phyloP scores from a whole-genome alignment of 1,284 basidiomycete genomes.

The Fomitopsis palustris region DNA sequence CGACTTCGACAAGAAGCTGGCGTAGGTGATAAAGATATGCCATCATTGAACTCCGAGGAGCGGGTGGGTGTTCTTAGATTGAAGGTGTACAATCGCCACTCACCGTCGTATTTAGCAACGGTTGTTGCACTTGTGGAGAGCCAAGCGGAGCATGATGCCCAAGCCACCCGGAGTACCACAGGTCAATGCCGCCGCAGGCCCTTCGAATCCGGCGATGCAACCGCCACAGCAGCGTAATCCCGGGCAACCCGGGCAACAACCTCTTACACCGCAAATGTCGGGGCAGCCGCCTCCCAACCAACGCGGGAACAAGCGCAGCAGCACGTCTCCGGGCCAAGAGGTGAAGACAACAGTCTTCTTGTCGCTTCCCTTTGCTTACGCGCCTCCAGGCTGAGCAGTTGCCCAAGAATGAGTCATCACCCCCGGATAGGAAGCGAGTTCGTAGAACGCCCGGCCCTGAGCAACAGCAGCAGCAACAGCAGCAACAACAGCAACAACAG shows the following conservation, averaged over 20 bases:
- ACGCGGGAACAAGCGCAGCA: constrained; percentile 54
- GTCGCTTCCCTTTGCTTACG: background rate
- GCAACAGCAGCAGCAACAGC: constrained; percentile 13
- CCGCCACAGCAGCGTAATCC: constrained; percentile 24
- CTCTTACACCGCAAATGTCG: constrained; percentile 9
- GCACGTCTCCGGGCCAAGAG: constrained; percentile 69
- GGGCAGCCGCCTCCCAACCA: constrained; percentile 27
- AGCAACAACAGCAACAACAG: constrained; percentile 14
- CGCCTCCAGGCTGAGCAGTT: constrained; percentile 44
- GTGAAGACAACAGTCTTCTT: constrained; percentile 28
- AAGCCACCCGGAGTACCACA: constrained; percentile 6
- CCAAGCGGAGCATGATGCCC: constrained; percentile 12
- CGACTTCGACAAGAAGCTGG: constrained; percentile 44
- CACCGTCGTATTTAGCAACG: constrained; percentile 26
- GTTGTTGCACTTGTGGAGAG: constrained; percentile 33
- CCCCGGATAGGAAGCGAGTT: constrained; percentile 60
- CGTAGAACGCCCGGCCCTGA: constrained; percentile 48
- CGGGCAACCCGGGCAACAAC: constrained; percentile 13
- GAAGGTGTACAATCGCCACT: constrained; percentile 8
- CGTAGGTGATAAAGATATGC: constrained; percentile 46
- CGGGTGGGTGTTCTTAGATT: constrained; percentile 42
- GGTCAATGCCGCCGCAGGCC: constrained; percentile 18
- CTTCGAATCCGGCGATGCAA: constrained; percentile 28
- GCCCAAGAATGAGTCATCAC: constrained; percentile 55
- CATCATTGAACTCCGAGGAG: constrained; percentile 42